Evolutionary conservation across 352 stramenopile genomes (phyloP), one percentile per base, ranked within the genome.

Genomic region (Phytophthora uliginosa): DNA sequence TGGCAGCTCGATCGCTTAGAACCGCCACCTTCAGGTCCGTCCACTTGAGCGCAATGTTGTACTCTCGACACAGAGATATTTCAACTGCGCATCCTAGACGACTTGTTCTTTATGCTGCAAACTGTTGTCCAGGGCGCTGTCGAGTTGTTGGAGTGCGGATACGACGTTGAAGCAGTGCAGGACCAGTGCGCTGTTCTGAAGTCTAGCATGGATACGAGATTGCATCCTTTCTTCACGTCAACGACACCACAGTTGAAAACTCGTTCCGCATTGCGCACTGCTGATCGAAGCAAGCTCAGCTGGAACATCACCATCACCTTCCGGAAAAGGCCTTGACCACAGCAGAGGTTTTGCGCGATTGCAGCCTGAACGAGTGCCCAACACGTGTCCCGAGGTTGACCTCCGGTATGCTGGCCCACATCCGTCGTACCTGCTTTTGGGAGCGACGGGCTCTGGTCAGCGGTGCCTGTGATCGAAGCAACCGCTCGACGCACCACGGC

Each of bases 381-480:
- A 40, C 83, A 91, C 2, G 80, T 91, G 50, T 81, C 80, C 22
- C 85, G 76, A 6, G 63, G 36, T 34, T 64, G 59, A 0, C 73
- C 76, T 20, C 83, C 85, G 1, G 83, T 91, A 53, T 93, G 83
- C 15, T 73, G 71, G 1, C 80, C 82, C 15, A 89, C 80, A 52
- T 89, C 83, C 1, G 78, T 89, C 20, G 78, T 85, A 3, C 82
- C 82, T 15, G 77, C 79, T 22, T 59, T 40, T 4, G 69, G 52
- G 57, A 48, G 40, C 13, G 40, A 48, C 5, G 17, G 17, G 7
- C 15, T 10, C 17, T 20, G 3, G 18, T 48, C 40, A 22, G 40
- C 40, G 15, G 17, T 6, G 6, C 40, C 40, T 10, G 40, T 20
- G 17, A 48, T n/a, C 17, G 57, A 68, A 47, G 34, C 57, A 9